Conservation (phyloP, 2,329 filamentous ascomycete species). For the Hypomyces perniciosus region DNA sequence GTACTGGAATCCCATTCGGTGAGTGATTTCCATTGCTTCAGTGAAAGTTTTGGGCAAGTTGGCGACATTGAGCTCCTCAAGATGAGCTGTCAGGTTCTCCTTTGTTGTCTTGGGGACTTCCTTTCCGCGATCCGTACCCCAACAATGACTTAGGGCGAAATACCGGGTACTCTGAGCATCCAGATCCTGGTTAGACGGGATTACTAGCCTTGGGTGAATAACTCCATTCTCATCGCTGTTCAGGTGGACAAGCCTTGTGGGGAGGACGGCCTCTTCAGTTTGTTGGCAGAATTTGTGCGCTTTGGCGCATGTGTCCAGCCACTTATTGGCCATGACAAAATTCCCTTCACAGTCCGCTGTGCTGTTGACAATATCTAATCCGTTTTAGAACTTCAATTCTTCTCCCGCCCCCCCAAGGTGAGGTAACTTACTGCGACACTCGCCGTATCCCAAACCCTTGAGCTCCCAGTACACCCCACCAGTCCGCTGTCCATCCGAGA, state of each 20-base stretch:
- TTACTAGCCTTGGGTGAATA: not conserved
- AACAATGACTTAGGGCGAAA: slow-evolving; percentile 1
- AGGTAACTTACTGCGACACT: not conserved
- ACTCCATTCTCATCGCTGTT: not conserved
- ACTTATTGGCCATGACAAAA: not conserved
- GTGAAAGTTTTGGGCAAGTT: slow-evolving; percentile 3
- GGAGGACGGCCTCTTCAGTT: not conserved
- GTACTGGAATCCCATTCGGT: not conserved
- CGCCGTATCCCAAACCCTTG: not conserved
- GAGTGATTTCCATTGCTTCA: not conserved
- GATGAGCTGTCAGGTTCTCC: not conserved
- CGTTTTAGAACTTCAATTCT: too few relatives aligned
- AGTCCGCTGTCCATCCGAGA: not conserved
- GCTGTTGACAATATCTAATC: not conserved
- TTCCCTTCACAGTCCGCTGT: not conserved
- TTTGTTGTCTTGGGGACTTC: slow-evolving; percentile 1
- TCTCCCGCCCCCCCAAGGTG: not conserved
- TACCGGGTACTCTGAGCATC: not conserved
- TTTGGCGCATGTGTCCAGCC: not conserved
- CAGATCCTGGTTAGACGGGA: not conserved
- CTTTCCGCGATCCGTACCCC: not conserved
- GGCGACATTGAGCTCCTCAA: not conserved
- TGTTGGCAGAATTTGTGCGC: not conserved
- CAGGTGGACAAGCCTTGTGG: not conserved
- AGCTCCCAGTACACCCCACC: slow-evolving; percentile 1